Percentiles rank a stretch among this genome's conserved stretches.
These are phyloP conservation scores for Aaosphaeria pasadenensis DNA, from an alignment of 2,329 filamentous ascomycete genomes.

Conservation along the genomic window DNA sequence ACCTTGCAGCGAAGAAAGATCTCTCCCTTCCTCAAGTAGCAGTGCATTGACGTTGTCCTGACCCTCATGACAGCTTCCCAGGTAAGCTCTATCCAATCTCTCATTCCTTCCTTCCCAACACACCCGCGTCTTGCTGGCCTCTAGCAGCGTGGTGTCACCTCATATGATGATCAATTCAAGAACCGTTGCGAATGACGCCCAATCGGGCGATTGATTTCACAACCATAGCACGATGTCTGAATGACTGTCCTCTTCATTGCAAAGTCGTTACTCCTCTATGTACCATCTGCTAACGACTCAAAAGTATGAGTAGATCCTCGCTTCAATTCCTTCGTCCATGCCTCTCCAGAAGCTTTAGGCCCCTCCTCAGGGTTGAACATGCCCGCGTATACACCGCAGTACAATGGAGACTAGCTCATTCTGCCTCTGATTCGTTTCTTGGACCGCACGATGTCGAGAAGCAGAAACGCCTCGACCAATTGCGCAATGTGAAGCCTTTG, in stretches of 20 bases:
- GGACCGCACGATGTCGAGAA: constrained; percentile 44
- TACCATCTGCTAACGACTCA: constrained; percentile 31
- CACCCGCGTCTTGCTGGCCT: constrained; percentile 28
- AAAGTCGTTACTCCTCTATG: constrained; percentile 8
- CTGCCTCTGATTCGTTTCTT: constrained; percentile 17
- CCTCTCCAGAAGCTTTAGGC: constrained; percentile 43
- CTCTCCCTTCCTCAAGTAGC: neutral
- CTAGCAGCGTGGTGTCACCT: constrained; percentile 62
- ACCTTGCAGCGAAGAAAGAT: too few relatives aligned
- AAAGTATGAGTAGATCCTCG: constrained; percentile 46
- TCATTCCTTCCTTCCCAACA: neutral
- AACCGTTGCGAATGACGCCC: constrained; percentile 69
- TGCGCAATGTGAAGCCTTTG: constrained; percentile 49
- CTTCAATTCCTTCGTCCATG: constrained; percentile 58
- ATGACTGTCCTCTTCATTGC: constrained; percentile 1
- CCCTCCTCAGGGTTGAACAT: constrained; percentile 41
- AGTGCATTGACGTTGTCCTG: neutral
- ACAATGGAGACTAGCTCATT: constrained; percentile 28
- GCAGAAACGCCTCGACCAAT: constrained; percentile 54
- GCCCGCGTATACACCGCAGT: constrained; percentile 50
- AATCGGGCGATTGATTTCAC: constrained; percentile 51
- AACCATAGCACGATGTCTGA: constrained; percentile 25
- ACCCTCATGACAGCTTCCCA: neutral
- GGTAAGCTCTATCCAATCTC: neutral
- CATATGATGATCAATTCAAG: constrained; percentile 43